Evolutionary conservation across 768 basidiomycete genomes (phyloP).

Genomic region (Lentinula aciculospora): DNA sequence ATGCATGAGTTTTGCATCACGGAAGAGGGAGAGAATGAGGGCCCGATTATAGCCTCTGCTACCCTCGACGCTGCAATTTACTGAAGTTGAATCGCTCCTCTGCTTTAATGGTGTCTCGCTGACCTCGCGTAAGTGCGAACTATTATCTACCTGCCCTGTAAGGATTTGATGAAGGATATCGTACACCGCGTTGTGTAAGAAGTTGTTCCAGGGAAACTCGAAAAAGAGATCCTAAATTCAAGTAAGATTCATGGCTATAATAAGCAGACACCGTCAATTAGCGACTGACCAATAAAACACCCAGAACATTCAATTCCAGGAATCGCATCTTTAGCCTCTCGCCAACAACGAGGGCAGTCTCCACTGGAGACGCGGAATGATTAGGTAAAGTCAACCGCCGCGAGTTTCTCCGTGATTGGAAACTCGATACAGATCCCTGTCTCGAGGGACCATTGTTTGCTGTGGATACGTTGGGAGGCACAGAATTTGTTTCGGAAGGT

Average conservation of each 20-base stretch:
- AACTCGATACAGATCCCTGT: conserved; percentile 23
- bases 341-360: conserved; percentile 47
- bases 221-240: conserved; percentile 81
- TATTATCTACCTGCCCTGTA: conserved; percentile 69
- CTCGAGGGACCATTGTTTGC: conserved; percentile 21
- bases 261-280: conserved; percentile 14
- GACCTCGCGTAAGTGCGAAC: neutral
- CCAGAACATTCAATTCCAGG: conserved; percentile 66
- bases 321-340: conserved; percentile 78
- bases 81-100: neutral
- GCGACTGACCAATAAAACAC: conserved; percentile 67
- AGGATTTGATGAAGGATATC: conserved; percentile 94
- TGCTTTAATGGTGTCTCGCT: neutral
- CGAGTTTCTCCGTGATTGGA: conserved; percentile 52
- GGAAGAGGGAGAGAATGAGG: conserved; percentile 77
- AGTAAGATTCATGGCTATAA: conserved; percentile 1
- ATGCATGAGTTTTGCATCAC: conserved; percentile 78
- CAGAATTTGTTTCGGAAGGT: conserved; percentile 1
- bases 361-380: conserved; percentile 17
- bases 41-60: conserved; percentile 67
- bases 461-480: neutral
- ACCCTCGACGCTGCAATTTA: conserved; percentile 14
- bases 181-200: conserved; percentile 93
- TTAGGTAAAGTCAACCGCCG: conserved; percentile 35
- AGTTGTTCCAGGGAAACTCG: conserved; percentile 96